These are phyloP conservation scores for Cenchrus purpureus DNA, from an alignment of 176 grass and related monocot species.

Conservation along the genomic window DNA sequence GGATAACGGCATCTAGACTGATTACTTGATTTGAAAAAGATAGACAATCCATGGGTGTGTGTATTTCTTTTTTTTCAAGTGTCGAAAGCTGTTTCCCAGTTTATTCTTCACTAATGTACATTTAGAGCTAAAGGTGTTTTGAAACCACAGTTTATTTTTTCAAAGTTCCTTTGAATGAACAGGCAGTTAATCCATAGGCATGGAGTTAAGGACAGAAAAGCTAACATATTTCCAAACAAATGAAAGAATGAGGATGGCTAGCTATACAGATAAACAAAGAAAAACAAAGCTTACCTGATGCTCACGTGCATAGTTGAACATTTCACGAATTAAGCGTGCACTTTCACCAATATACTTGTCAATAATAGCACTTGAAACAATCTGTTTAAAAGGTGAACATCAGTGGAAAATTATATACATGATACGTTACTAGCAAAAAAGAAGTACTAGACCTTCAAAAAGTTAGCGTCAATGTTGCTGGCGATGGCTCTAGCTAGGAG, in stretches of 20 bases:
- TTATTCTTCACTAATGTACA: slow-evolving; percentile 17
- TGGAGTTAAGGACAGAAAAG: neutral
- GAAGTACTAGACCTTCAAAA: slow-evolving; percentile 67
- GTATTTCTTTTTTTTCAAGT: neutral
- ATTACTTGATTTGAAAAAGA: neutral
- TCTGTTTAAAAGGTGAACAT: slow-evolving; percentile 47
- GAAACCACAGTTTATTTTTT: slow-evolving; percentile 15
- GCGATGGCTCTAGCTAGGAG: slow-evolving; percentile 93
- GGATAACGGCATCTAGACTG: neutral
- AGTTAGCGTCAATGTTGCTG: slow-evolving; percentile 98
- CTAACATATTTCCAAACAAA: slow-evolving; percentile 17
- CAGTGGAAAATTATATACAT: slow-evolving; percentile 15
- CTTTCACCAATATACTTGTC: slow-evolving; percentile 99
- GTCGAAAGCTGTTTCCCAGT: neutral
- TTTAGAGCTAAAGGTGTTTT: neutral
- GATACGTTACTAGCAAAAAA: slow-evolving; percentile 11
- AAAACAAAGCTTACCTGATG: slow-evolving; percentile 67
- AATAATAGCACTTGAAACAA: slow-evolving; percentile 96
- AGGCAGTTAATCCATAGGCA: neutral
- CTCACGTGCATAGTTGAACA: slow-evolving; percentile 93
- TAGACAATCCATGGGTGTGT: neutral
- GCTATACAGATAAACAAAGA: slow-evolving; percentile 24
- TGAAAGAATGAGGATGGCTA: neutral
- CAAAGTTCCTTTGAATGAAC: slow-evolving; percentile 11
- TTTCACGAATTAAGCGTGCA: slow-evolving; percentile 92